Evolutionary conservation across 352 stramenopile genomes (phyloP).

Genomic region (Phytophthora tentaculata): DNA sequence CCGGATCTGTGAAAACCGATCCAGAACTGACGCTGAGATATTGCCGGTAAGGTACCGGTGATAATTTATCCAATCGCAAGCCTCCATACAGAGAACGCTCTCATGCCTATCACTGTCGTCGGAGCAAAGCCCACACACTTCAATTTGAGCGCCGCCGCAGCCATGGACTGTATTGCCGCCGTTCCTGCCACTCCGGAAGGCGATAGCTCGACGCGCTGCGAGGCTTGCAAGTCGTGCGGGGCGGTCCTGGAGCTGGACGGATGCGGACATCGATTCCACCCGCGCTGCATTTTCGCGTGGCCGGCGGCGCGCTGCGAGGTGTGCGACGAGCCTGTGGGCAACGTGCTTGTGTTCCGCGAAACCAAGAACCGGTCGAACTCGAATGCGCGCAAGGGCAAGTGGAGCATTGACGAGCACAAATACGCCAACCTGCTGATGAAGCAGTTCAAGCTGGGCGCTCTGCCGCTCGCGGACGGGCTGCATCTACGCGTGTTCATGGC

Average conservation of each 20-base stretch:
- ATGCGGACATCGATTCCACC: conserved; percentile 82
- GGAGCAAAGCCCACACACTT: not conserved
- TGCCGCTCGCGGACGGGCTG: conserved; percentile 72
- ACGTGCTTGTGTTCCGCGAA: conserved; percentile 60
- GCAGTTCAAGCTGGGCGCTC: conserved; percentile 74
- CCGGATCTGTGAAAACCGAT: no score
- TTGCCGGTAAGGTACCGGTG: no score
- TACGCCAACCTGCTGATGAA: conserved; percentile 87
- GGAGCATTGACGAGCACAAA: conserved; percentile 76
- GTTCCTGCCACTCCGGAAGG: not conserved
- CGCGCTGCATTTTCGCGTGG: conserved; percentile 78
- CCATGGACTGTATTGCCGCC: conserved; percentile 9
- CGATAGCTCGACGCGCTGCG: conserved; percentile 68
- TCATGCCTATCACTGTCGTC: not conserved
- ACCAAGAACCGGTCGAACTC: conserved; percentile 49
- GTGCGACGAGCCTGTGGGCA: conserved; percentile 49
- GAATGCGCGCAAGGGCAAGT: conserved; percentile 77
- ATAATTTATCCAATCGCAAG: not conserved
- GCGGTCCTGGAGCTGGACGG: conserved; percentile 69
- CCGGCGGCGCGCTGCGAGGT: conserved; percentile 68
- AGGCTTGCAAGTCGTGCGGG: conserved; percentile 75
- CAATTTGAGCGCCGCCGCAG: not conserved
- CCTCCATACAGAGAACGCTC: not conserved
- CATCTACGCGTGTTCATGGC: conserved; percentile 79
- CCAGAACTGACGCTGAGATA: no score